Evolutionary conservation across 441 rosid genomes (phyloP).

Genomic region (Pelargonium citronellum): DNA sequence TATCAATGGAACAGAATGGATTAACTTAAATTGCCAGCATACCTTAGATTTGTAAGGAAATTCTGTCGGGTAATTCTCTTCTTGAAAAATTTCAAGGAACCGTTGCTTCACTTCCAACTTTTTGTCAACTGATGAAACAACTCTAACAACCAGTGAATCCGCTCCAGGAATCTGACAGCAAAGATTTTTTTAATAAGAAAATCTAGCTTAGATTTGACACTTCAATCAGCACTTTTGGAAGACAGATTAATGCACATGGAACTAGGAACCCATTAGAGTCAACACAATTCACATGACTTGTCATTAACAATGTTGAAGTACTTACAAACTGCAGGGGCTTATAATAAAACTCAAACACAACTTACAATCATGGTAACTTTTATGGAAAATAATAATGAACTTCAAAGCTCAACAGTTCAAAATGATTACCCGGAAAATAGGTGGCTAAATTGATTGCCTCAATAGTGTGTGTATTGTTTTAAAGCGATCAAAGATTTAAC

Average conservation of each 20-base stretch:
- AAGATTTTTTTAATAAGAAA: constrained; percentile 19
- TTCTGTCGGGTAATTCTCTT: constrained; percentile 83
- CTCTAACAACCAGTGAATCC: constrained; percentile 88
- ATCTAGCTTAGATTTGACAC: background rate
- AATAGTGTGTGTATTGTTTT: background rate
- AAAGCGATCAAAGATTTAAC: background rate
- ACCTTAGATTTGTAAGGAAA: constrained; percentile 98
- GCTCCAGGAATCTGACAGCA: constrained; percentile 79
- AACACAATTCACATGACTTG: background rate
- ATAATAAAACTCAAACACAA: background rate
- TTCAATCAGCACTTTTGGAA: background rate
- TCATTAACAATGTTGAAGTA: background rate
- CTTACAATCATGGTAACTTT: background rate
- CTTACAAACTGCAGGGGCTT: background rate
- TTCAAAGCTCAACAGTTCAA: background rate
- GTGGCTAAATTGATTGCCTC: background rate
- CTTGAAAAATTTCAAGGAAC: constrained; percentile 91
- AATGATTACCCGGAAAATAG: background rate
- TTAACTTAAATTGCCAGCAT: constrained; percentile 18
- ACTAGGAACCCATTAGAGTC: background rate
- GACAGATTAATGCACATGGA: background rate
- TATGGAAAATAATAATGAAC: background rate
- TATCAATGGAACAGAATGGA: constrained; percentile 5
- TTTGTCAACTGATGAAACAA: constrained; percentile 99
- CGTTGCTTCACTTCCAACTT: constrained; percentile 94